Evolutionary conservation across 2,329 filamentous ascomycete genomes (phyloP).

Genomic region (Apiospora saccharicola): DNA sequence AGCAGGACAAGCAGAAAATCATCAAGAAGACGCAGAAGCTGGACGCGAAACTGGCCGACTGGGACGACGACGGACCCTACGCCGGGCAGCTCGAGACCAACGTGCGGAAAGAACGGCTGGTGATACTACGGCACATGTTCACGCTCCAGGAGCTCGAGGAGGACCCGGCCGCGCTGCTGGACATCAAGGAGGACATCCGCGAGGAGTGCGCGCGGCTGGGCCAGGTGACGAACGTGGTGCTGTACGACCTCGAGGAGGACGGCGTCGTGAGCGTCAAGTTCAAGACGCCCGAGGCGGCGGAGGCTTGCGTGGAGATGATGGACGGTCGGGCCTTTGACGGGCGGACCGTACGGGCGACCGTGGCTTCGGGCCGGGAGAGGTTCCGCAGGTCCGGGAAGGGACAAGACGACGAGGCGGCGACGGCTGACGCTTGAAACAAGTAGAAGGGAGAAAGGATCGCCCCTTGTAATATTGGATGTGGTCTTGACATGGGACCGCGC

Average conservation of each 20-base stretch:
- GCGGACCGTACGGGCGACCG: slow-evolving; percentile 72
- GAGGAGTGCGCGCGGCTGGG: slow-evolving; percentile 90
- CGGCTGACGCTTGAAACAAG: slow-evolving; percentile 27
- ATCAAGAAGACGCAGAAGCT: slow-evolving; percentile 92
- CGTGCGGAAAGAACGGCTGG: slow-evolving; percentile 75
- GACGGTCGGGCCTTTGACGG: slow-evolving; percentile 82
- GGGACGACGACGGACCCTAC: slow-evolving; percentile 86
- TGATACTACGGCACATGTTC: slow-evolving; percentile 94
- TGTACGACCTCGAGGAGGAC: slow-evolving; percentile 86
- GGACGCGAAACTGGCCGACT: slow-evolving; percentile 90
- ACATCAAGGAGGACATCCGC: slow-evolving; percentile 93
- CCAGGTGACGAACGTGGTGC: slow-evolving; percentile 85
- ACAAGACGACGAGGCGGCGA: slow-evolving; percentile 42
- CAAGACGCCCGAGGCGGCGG: slow-evolving; percentile 72
- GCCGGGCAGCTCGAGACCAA: slow-evolving; percentile 55
- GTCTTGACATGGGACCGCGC: neutral
- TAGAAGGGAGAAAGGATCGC: neutral
- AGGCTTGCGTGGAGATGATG: slow-evolving; percentile 77
- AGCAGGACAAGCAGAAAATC: slow-evolving; percentile 84
- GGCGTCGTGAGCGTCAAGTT: slow-evolving; percentile 90
- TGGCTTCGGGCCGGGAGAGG: slow-evolving; percentile 74
- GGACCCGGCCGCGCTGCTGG: slow-evolving; percentile 81
- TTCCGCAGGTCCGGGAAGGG: slow-evolving; percentile 74
- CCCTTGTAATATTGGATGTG: neutral
- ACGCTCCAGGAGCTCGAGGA: slow-evolving; percentile 84